Conservation (phyloP, 2,329 filamentous ascomycete genomes). For the Arachnomyces sp. region DNA sequence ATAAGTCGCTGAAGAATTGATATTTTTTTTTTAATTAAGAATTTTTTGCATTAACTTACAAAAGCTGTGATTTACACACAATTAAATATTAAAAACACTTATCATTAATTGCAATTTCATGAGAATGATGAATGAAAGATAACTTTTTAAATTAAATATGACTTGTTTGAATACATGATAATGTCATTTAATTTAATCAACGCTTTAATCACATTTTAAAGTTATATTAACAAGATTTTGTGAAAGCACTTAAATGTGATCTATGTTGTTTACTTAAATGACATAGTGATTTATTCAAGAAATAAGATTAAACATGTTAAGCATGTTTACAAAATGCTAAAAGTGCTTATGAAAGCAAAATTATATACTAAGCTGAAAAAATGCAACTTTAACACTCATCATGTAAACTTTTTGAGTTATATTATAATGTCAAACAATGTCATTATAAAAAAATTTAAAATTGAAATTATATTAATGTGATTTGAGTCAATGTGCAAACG, state of each 20-base stretch:
- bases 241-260: no score
- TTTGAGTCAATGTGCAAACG: conserved; percentile 4
- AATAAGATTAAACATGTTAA: conserved; percentile 2
- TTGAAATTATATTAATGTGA: conserved; percentile 17
- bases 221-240: no score
- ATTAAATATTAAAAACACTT: no score
- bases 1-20: no score
- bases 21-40: no score
- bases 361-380: conserved; percentile 10
- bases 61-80: no score
- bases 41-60: no score
- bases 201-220: conserved; percentile 1
- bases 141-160: no score
- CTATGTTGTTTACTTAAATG: background rate
- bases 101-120: no score
- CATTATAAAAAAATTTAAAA: conserved; percentile 13
- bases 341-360: conserved; percentile 1
- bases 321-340: conserved; percentile 7
- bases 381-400: conserved; percentile 8
- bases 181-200: conserved; percentile 1
- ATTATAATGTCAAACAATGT: conserved; percentile 11
- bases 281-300: conserved; percentile 5
- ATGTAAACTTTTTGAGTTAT: conserved; percentile 13
- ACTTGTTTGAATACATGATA: conserved; percentile 1
- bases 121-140: no score